Evolutionary conservation across 306 rosid genomes (phyloP), one percentile per base, ranked within the genome.

Genomic region (Styphnolobium japonicum): DNA sequence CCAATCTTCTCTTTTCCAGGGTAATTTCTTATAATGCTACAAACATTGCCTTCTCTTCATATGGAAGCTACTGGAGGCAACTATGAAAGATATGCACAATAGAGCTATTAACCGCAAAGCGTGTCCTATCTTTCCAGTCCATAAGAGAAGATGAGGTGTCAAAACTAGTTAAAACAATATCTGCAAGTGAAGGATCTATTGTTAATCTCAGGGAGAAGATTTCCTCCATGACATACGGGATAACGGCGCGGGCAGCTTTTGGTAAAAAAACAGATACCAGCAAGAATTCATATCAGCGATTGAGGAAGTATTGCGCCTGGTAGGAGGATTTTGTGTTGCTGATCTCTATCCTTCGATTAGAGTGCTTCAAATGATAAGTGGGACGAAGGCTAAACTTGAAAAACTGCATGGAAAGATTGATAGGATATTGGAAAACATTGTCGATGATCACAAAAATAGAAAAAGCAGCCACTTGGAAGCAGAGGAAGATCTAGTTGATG

Each of bases 81-180:
- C 71, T 82, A 23, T 5, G 76, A 43, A 82, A 77, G 18, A 64
- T 82, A 1, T 62, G 86, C 15, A 53, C 55, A 0, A 7, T 57
- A 7, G 81, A 82, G 73, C 21, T 75, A 4, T 45, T 80, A n/a
- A 42, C 57, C 12, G 6, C 70, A 11, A 71, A 68, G 36, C 43
- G 87, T 4, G 84, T 75, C 14, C 73, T 22, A 14, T 56, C 67
- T 0, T 57, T 73, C 4, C 34, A 67, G 36, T 63, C 27, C 63
- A 33, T 80, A 22, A 62, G 84, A 56, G 84, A 84, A 61, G 84
- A 75, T 0, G 85, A 75, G 9, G 79, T 80, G 1, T 53, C 72
- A 34, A 16, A 55, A 3, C 19, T 80, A 0, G 37, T 80, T 12
- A 55, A 45, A 16, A 33, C 29, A 63, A 62, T 84, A 31, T 8